These are phyloP conservation scores for barrel medic (Medicago truncatula) DNA, from an alignment of 306 rosid genomes.

Conservation along the genomic window MtrunA17r5.0-ANR NC_053048.1:6835001-6835500, in stretches of 20 bases:
- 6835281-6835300: constrained; percentile 3
- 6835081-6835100: background rate
- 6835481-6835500: background rate
- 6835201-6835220: background rate
- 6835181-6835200: background rate
- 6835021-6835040: background rate
- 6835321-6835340: background rate
- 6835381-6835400: background rate
- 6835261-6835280: background rate
- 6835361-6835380: background rate
- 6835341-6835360: background rate
- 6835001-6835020: background rate
- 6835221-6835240: background rate
- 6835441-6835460: background rate
- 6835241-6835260: background rate
- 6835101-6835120: background rate
- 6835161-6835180: background rate
- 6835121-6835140: background rate
- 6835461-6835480: background rate
- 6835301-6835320: constrained; percentile 1
- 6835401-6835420: background rate
- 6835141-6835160: background rate
- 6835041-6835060: background rate
- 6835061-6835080: background rate
- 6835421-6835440: background rate